Base-by-base conservation (phyloP, 2,329 filamentous ascomycete genomes). In the Mycocentrospora acerina region DNA sequence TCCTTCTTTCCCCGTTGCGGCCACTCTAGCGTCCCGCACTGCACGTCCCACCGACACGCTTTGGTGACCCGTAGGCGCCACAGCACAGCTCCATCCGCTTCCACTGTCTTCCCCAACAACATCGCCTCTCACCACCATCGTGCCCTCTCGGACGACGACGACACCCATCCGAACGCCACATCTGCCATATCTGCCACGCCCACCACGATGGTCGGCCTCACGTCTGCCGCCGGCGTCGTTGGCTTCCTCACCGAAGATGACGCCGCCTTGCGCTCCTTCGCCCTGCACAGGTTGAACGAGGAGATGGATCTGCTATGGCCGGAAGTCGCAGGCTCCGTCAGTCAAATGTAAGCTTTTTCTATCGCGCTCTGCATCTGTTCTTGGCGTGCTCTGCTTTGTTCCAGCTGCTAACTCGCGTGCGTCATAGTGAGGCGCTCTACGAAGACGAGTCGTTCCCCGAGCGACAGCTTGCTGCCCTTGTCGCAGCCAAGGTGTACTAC, bases 271-370 rank as follows among this genome's bases (percentile, higher is more conserved):
- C 90, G 90, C 77, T 83, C 91, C 57, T 98, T 96, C 68, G 93
- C 93, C 53, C 79, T 98, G 55, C 88, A 95, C 74, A 90, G 88
- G 55, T 81, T 98, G 62, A 95, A 98, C 72, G 87, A 93, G 59
- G 88, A 97, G 65, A 95, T 98, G 60, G 90, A 97, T 70, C 86
- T 91, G 50, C 82, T 98, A 56, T 98, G 93, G 93, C 94, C 90
- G 46, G 93, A 98, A 72, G 90, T 98, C 50, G 91, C 93, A 36
- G 88, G 86, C 40, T 86, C 89, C 43, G 81, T 98, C 62, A 90
- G 86, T 63, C 85, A 95, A 72, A 96, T 98, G 91, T 96, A 79
- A 71, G 82, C 71, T 35, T 8, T 26, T 24, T 28, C 18, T 31
- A 18, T n/a, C 27, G 35, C 30, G 28, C 37, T 14, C n/a, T n/a